Evolutionary conservation across 139 green algal genomes (phyloP).

Genomic region (Ettlia oleoabundans): DNA sequence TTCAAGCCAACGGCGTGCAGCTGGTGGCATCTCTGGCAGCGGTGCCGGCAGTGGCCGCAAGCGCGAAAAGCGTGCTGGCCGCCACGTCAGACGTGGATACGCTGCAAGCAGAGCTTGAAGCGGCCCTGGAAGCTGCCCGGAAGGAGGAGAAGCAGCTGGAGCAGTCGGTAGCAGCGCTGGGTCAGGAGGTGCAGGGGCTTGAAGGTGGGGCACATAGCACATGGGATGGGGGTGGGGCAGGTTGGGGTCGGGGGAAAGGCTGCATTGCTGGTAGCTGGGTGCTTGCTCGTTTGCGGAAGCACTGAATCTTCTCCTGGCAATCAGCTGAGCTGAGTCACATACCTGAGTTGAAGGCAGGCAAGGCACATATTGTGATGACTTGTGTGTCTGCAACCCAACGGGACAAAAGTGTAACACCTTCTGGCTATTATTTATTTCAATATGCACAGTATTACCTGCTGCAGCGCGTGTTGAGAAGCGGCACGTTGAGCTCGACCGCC

Average conservation of each 20-base stretch:
- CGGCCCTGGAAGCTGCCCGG: slow-evolving; percentile 31
- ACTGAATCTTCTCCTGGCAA: too few relatives aligned
- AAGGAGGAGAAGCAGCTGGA: slow-evolving; percentile 12
- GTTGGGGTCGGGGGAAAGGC: too few relatives aligned
- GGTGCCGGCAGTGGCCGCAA: not conserved
- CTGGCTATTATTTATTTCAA: too few relatives aligned
- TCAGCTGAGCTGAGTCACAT: too few relatives aligned
- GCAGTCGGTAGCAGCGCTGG: slow-evolving; percentile 1
- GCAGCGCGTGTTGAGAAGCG: slow-evolving; percentile 53
- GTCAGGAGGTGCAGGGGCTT: slow-evolving; percentile 23
- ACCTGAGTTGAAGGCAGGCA: too few relatives aligned
- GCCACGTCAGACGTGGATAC: not conserved
- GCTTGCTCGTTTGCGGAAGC: not conserved
- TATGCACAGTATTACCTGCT: not conserved
- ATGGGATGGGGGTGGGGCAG: too few relatives aligned
- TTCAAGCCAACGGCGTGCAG: not conserved
- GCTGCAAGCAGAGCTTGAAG: not conserved
- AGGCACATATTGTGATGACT: too few relatives aligned
- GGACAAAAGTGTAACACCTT: too few relatives aligned
- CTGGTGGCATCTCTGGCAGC: not conserved
- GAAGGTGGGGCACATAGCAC: slow-evolving; percentile 1
- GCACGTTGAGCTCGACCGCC: slow-evolving; percentile 76
- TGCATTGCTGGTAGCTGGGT: too few relatives aligned
- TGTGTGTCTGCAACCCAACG: too few relatives aligned
- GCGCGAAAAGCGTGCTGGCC: not conserved